These are phyloP conservation scores for Alternaria postmessia DNA, from an alignment of 2,329 filamentous ascomycete species.

Conservation along the genomic window DNA sequence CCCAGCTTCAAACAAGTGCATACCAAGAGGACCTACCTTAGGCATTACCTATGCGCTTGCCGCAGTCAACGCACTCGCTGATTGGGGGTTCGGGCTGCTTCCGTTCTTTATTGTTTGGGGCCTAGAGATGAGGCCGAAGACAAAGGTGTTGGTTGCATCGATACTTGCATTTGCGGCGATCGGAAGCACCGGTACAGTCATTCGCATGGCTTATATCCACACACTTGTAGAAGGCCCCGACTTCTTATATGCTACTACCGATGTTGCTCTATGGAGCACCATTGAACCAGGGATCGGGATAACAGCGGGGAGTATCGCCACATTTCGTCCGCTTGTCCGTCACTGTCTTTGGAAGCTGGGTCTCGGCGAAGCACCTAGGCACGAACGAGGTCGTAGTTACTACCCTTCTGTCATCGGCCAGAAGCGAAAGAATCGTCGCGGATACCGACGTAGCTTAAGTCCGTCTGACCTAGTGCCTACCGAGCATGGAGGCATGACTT, in stretches of 20 bases:
- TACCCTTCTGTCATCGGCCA: constrained; percentile 14
- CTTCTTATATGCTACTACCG: constrained; percentile 52
- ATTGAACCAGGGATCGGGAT: constrained; percentile 50
- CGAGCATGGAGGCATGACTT: constrained; percentile 15
- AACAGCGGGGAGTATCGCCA: constrained; percentile 58
- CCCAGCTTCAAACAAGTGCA: constrained; percentile 52
- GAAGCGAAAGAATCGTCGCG: constrained; percentile 25
- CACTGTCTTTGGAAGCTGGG: constrained; percentile 32
- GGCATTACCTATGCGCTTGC: constrained; percentile 57
- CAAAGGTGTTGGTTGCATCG: constrained; percentile 61
- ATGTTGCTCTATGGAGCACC: constrained; percentile 52
- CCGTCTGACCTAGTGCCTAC: constrained; percentile 29
- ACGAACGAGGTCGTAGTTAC: constrained; percentile 16
- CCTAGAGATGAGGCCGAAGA: constrained; percentile 62
- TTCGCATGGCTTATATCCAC: constrained; percentile 56
- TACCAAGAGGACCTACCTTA: constrained; percentile 58
- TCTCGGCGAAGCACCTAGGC: constrained; percentile 25
- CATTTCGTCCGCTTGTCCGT: constrained; percentile 59
- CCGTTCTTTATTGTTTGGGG: constrained; percentile 62
- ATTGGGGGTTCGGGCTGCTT: constrained; percentile 46
- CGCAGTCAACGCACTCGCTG: constrained; percentile 40
- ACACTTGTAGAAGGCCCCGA: constrained; percentile 52
- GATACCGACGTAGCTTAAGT: constrained; percentile 31
- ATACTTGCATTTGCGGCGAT: constrained; percentile 60
- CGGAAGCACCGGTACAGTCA: constrained; percentile 62